Base-by-base conservation (phyloP, 2,329 filamentous ascomycete genomes). In the Endocalyx cinctus region DNA sequence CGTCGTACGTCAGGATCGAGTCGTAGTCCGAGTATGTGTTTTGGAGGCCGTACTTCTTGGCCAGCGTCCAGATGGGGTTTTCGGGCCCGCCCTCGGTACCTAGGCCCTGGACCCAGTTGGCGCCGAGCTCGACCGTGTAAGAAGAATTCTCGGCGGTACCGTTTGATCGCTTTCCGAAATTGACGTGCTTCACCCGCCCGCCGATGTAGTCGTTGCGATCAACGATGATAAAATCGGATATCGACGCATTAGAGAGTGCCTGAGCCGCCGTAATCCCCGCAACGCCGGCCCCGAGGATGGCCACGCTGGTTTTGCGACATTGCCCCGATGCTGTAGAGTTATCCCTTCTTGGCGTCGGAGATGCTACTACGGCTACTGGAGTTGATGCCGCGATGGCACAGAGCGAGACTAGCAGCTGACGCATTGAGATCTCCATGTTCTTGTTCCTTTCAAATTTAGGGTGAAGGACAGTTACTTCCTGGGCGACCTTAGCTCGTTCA, bases 211-310 rank as follows among this genome's bases (percentile, higher is more conserved):
- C 63, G 10, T 78, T 77, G 39, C 77, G 75, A 39, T 84, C 80
- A 3, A 84, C 54, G 29, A 84, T 77, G 6, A 84, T 33, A 38
- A 84, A 84, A 38, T 84, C 78, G 0, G 65, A 59, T 5, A 84
- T 60, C 0, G 77, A 81, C 3, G 69, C 67, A 34, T 84, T 80
- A 5, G 66, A 57, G 5, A 84, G 54, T 4, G 78, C 68, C 65
- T 84, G 77, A 15, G 78, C 78, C 11, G 79, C 76, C 10, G 78
- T 74, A 25, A 83, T 74, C 5, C 79, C 79, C 1, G 78, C 69
- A 34, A 78, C 71, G 10, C 79, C 79, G 11, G 70, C 79, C 20
- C 79, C 79, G 23, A 69, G 55, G 17, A 69, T 58, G 5, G 57
- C 60, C 6, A 68, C 63, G 32, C 57, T 57, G 2, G 64, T 65